phyloP scores from a whole-genome alignment of 192 early-diverging fungal species.

The Rhizoclosmatium sp. region DNA sequence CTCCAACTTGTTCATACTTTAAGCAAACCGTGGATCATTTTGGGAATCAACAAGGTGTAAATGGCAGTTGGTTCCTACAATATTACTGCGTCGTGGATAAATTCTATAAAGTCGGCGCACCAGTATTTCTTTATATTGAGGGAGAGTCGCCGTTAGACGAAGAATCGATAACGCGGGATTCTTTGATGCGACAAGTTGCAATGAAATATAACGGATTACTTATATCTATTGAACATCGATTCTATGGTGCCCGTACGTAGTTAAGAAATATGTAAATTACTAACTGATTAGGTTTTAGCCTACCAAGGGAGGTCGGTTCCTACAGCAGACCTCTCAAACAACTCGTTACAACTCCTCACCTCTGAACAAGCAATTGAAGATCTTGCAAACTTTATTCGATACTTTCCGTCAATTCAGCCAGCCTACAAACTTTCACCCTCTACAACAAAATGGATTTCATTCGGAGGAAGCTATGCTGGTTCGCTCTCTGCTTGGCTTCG shows the following conservation, averaged over 20 bases:
- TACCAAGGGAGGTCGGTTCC: slow-evolving; percentile 19
- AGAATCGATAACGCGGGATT: neutral
- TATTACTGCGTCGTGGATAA: slow-evolving; percentile 3
- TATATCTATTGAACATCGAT: slow-evolving; percentile 21
- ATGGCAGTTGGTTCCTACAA: slow-evolving; percentile 11
- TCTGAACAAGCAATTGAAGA: slow-evolving; percentile 36
- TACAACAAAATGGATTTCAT: slow-evolving; percentile 8
- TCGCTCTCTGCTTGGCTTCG: slow-evolving; percentile 24
- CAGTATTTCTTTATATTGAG: slow-evolving; percentile 19
- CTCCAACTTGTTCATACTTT: neutral
- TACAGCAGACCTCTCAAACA: slow-evolving; percentile 19
- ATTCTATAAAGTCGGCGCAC: slow-evolving; percentile 26
- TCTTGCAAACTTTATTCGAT: slow-evolving; percentile 9
- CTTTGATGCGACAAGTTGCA: slow-evolving; percentile 1
- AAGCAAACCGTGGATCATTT: slow-evolving; percentile 29
- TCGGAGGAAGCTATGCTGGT: slow-evolving; percentile 26
- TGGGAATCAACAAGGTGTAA: slow-evolving; percentile 12
- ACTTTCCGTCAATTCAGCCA: slow-evolving; percentile 14
- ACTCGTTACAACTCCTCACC: slow-evolving; percentile 5
- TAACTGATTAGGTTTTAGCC: neutral
- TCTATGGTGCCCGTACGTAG: slow-evolving; percentile 10
- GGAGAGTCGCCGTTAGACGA: slow-evolving; percentile 11
- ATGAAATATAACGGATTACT: slow-evolving; percentile 9
- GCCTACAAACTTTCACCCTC: neutral
- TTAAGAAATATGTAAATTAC: neutral